Evolutionary conservation across 768 basidiomycete genomes (phyloP), one percentile per base, ranked within the genome.

Genomic region (Clitopilus hobsonii): DNA sequence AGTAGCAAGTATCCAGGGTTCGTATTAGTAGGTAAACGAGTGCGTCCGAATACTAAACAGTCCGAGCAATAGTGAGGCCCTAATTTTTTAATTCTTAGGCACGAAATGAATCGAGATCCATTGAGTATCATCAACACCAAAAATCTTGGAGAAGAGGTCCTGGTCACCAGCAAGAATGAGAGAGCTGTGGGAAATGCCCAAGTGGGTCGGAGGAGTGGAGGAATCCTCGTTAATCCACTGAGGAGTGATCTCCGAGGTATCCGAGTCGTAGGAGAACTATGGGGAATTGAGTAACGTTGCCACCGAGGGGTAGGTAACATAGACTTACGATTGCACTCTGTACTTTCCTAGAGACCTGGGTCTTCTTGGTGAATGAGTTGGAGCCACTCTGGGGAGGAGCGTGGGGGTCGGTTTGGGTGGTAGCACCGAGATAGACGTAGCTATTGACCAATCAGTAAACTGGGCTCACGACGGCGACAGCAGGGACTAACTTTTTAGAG

Each of bases 201-300:
- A 14, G 38, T 51, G 54, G 8, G 58, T 59, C 45, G 38, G 28
- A 27, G 58, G 58, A 28, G 8, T n/a, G 26, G 51, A 54, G 5
- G 48, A 47, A 38, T 59, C 58, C 14, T 25, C 49, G 28, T 59
- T 59, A 36, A 59, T 41, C 58, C 58, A 59, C 28, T 54, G 58
- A 16, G 52, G 29, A 13, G 52, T n/a, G 26, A 59, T 30, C 23
- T 8, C 32, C 20, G 47, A 51, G 23, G 52, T 50, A 3, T 32
- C 25, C 3, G 16, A 25, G 49, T 59, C 55, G 30, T 38, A 53
- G 2, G 51, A 50, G 47, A 52, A 59, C 58, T 59, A 49, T n/a
- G 25, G n/a, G 26, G 10, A 11, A 38, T 20, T 49, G 27, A 45
- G 20, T 28, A 26, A 4, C 6, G 38, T 24, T 51, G n/a, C n/a